Evolutionary conservation across 2,329 filamentous ascomycete genomes (phyloP).

Genomic region (Shiraia bambusicola): DNA sequence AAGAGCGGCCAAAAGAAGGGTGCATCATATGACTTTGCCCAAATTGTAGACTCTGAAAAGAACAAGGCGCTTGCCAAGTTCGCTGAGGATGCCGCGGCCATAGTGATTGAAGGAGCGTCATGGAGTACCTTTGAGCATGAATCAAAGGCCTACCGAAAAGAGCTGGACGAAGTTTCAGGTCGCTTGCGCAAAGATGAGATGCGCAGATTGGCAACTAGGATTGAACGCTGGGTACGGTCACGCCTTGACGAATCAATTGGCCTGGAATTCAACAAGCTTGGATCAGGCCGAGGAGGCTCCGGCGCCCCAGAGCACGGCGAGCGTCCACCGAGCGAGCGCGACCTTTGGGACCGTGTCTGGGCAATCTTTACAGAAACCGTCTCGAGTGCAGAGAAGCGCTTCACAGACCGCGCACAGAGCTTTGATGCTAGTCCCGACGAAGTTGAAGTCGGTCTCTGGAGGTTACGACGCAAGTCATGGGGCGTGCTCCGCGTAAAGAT

Average conservation of each 20-base stretch:
- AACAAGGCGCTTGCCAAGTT: conserved; percentile 73
- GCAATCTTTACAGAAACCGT: conserved; percentile 79
- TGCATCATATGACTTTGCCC: conserved; percentile 87
- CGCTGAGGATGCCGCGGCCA: conserved; percentile 70
- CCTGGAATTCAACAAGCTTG: conserved; percentile 93
- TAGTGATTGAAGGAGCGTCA: conserved; percentile 73
- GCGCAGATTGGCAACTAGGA: conserved; percentile 83
- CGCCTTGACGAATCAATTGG: conserved; percentile 84
- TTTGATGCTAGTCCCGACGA: conserved; percentile 92
- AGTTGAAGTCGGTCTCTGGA: conserved; percentile 89
- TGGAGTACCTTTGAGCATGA: conserved; percentile 90
- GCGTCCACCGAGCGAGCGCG: conserved; percentile 71
- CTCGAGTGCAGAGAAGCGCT: conserved; percentile 79
- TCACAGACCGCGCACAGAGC: conserved; percentile 84
- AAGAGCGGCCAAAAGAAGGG: conserved; percentile 93
- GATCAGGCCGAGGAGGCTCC: conserved; percentile 79
- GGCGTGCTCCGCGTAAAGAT: conserved; percentile 84
- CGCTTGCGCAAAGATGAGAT: conserved; percentile 92
- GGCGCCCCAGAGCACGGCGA: conserved; percentile 78
- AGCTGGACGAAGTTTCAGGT: conserved; percentile 83
- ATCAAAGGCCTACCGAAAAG: conserved; percentile 78
- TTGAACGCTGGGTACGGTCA: conserved; percentile 91
- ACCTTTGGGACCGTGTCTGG: conserved; percentile 97
- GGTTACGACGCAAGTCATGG: conserved; percentile 92
- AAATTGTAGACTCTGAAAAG: conserved; percentile 86